Conservation (phyloP, 1,284 basidiomycete genomes). For the Rhodotorula sp. region DNA sequence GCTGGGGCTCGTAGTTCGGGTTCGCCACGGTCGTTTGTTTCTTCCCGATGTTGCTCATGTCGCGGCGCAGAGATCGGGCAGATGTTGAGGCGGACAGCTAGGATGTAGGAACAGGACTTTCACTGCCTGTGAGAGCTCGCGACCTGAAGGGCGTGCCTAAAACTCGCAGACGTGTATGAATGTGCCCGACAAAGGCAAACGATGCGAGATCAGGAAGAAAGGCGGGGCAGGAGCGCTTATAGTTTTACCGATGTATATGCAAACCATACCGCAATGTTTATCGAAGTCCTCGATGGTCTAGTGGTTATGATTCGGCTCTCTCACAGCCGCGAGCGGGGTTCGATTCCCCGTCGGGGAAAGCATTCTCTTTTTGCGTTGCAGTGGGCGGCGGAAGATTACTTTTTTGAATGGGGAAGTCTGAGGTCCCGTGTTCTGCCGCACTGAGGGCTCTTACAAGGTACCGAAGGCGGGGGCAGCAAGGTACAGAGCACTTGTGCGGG, state of each 20-base stretch:
- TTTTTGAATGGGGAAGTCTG: too few relatives aligned
- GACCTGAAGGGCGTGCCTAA: background rate
- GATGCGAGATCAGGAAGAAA: too few relatives aligned
- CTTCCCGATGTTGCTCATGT: constrained; percentile 2
- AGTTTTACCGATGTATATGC: too few relatives aligned
- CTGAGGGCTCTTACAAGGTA: too few relatives aligned
- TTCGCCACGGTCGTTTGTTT: constrained; percentile 1
- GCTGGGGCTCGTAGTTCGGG: constrained; percentile 18
- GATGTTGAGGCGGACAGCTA: background rate
- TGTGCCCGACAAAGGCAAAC: background rate
- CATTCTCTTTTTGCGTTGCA: background rate
- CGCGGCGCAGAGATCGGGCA: background rate
- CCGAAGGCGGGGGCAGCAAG: too few relatives aligned
- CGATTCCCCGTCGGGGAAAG: constrained; percentile 21
- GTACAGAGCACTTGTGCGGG: too few relatives aligned
- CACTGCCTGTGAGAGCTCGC: too few relatives aligned
- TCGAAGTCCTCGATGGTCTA: constrained; percentile 25
- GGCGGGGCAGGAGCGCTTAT: too few relatives aligned
- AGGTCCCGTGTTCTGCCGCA: too few relatives aligned
- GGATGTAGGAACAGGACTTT: too few relatives aligned
- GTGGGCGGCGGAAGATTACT: too few relatives aligned
- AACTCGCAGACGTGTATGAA: background rate
- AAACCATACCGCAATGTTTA: too few relatives aligned
- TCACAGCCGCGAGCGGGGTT: constrained; percentile 24
- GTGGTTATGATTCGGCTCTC: constrained; percentile 25